Percentiles rank a stretch among this genome's conserved stretches.
Evolutionary conservation across 2,329 filamentous ascomycete genomes (phyloP).

Genomic region (Paraphoma sp.): DNA sequence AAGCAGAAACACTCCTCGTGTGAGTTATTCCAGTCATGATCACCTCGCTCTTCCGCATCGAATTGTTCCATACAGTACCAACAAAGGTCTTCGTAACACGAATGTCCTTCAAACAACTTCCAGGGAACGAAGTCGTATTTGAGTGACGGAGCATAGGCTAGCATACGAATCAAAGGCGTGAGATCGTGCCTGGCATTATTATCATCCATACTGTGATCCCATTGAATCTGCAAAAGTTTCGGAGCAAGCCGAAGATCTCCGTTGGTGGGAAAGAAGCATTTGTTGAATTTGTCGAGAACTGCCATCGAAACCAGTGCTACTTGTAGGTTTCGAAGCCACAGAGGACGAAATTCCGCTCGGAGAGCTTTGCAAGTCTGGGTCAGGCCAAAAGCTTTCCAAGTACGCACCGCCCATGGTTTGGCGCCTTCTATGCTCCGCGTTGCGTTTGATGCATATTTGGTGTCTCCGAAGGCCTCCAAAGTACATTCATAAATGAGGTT

Average conservation of each 20-base stretch:
- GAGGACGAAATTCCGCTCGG: constrained; percentile 10
- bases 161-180: background rate
- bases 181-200: background rate
- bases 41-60: background rate
- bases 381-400: constrained; percentile 4
- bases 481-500: background rate
- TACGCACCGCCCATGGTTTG: background rate
- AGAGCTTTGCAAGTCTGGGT: constrained; percentile 10
- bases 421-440: too few species aligned
- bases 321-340: constrained; percentile 6
- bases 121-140: background rate
- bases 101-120: background rate
- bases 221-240: background rate
- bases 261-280: too few species aligned
- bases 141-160: background rate
- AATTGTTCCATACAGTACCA: background rate
- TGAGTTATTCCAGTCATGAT: background rate
- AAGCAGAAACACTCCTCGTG: background rate
- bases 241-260: constrained; percentile 1
- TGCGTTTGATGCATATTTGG: too few species aligned
- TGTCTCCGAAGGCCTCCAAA: background rate
- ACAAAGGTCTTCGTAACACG: background rate
- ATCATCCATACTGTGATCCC: background rate
- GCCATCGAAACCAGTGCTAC: too few species aligned
- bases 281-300: too few species aligned